Evolutionary conservation across 108 stramenopile genomes (phyloP), one percentile per base, ranked within the genome.

Genomic region (Pseudonitzschia multistriata): DNA sequence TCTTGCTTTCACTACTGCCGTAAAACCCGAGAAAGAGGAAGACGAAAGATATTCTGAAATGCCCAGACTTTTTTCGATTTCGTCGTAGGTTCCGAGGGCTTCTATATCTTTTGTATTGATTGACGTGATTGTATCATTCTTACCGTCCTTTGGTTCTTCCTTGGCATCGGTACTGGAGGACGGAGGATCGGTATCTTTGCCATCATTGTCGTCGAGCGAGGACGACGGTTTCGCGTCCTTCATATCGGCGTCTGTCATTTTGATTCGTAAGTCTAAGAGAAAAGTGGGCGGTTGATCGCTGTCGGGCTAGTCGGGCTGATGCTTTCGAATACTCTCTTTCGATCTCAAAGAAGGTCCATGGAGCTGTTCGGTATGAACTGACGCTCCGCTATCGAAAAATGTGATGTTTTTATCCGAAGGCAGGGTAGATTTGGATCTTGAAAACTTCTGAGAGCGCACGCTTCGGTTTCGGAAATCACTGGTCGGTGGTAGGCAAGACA

Each of bases 1-100:
- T 48, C 93, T 70, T 28, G 89, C 93, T 73, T 95, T 95, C 28
- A 85, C 60, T 7, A 90, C 86, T 5, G 81, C 90, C 29, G 86
- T 77, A 67, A 92, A 95, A 21, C 92, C 92, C 3, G 29, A 14
- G 25, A 59, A n/a, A 28, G 31, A n/a, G 1, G 21, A 35, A 14
- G 74, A 61, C 11, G 84, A 78, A 29, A 83, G 78, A 68, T 86
- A 90, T n/a, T 73, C 79, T 5, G 76, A 57, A 39, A 90, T 87
- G 24, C 89, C 89, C 14, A 90, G 59, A 52, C 65, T 62, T 56
- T 66, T 69, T 67, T 90, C 89, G 49, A 74, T 72, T 17, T 82
- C 81, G 62, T 90, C 89, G 19, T 59, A 59, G 3, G 31, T 29
- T 59, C 31, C 57, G 15, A 45, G 42, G 3, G 2, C 24, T 19